A percentile compares a stretch with the other conserved stretches of the same genome.
Conservation (phyloP, 2,329 filamentous ascomycete genomes). For the Talaromyces sp. region DNA sequence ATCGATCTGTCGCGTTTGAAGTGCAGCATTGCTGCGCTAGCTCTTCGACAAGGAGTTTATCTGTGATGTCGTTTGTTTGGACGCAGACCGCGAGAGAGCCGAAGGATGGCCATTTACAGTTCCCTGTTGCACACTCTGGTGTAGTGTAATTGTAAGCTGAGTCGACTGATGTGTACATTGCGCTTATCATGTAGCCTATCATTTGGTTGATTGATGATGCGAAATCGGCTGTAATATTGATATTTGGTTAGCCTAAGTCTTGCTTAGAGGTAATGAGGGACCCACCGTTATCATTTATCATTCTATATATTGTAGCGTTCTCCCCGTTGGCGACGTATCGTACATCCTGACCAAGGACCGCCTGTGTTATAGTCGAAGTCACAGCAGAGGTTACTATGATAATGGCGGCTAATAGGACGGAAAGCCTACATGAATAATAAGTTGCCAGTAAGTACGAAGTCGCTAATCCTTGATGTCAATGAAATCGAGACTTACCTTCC, state of each 20-base stretch:
- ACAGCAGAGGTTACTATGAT: constrained; percentile 14
- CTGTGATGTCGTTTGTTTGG: constrained; percentile 15
- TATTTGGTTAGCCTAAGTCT: neutral
- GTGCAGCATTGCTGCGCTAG: neutral
- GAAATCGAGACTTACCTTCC: constrained; percentile 13
- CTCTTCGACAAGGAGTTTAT: constrained; percentile 7
- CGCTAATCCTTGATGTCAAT: neutral
- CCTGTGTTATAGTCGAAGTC: constrained; percentile 15
- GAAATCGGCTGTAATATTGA: neutral
- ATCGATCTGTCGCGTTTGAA: constrained; percentile 1
- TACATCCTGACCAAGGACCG: neutral
- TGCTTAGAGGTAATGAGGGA: neutral
- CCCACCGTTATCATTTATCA: constrained; percentile 1
- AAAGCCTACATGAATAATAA: constrained; percentile 4
- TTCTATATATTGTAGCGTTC: constrained; percentile 1
- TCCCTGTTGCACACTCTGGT: constrained; percentile 11
- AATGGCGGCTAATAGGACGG: constrained; percentile 6
- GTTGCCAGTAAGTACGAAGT: neutral
- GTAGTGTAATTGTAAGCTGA: constrained; percentile 6
- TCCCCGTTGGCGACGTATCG: constrained; percentile 1
- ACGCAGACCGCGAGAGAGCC: constrained; percentile 17
- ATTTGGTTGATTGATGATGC: constrained; percentile 3
- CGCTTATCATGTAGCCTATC: constrained; percentile 8
- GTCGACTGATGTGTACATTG: constrained; percentile 13
- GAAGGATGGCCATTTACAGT: constrained; percentile 16